A percentile compares a stretch with the other conserved stretches of the same genome.
phyloP scores from a whole-genome alignment of 257 asterid genomes.

The Ajuga chamaepitys region DNA sequence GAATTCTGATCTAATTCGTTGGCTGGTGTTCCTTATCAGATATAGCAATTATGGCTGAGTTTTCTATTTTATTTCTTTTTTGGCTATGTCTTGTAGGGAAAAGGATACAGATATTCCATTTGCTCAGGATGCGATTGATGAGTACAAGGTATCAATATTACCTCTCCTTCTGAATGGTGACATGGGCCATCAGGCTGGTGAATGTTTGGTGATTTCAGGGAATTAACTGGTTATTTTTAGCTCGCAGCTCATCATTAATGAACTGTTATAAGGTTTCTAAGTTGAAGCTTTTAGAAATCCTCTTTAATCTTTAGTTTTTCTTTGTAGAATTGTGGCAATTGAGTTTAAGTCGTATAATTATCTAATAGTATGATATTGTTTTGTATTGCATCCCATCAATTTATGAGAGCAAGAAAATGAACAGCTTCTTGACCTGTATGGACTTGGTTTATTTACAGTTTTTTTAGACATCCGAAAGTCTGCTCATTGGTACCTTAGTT shows the following conservation, averaged over 20 bases:
- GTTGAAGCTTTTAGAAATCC: not conserved
- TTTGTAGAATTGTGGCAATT: not conserved
- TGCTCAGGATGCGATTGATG: slow-evolving; percentile 96
- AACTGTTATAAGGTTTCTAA: not conserved
- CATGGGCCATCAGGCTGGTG: not conserved
- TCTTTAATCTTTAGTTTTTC: not conserved
- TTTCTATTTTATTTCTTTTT: too few relatives aligned
- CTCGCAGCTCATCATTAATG: not conserved
- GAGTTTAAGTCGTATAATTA: not conserved
- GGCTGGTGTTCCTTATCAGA: not conserved
- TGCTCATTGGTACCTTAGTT: not conserved
- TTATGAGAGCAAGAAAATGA: not conserved
- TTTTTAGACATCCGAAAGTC: not conserved
- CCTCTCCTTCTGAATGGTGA: not conserved
- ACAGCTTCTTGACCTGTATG: not conserved
- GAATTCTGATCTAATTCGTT: not conserved
- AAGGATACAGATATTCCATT: slow-evolving; percentile 78
- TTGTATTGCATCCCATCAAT: not conserved
- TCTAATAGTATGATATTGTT: not conserved
- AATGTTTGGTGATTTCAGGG: slow-evolving; percentile 9
- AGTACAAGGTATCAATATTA: slow-evolving; percentile 63
- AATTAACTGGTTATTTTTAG: slow-evolving; percentile 4
- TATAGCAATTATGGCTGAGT: slow-evolving; percentile 12
- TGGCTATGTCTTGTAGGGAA: slow-evolving; percentile 58
- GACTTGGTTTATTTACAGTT: not conserved